phyloP scores from a whole-genome alignment of 805 yeast genomes.

The Suhomyces sp. region DNA sequence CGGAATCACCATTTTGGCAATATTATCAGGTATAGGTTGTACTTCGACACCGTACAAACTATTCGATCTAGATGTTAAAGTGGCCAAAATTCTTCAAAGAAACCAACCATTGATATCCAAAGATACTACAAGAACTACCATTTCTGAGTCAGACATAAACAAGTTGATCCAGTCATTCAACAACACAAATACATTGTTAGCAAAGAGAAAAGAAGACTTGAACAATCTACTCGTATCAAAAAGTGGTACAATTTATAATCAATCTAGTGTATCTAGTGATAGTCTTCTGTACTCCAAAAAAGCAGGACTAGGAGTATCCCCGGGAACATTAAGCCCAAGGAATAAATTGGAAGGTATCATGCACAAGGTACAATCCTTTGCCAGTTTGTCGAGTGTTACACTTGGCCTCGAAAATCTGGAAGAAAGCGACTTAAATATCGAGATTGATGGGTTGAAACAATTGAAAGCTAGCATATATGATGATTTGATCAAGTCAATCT shows the following conservation, averaged over 20 bases:
- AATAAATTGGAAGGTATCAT: conserved; percentile 31
- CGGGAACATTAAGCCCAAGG: conserved; percentile 2
- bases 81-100: conserved; percentile 4
- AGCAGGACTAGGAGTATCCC: not conserved
- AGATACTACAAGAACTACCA: not conserved
- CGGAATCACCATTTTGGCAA: conserved; percentile 51
- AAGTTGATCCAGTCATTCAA: conserved; percentile 39
- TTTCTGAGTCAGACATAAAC: conserved; percentile 32
- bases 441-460: conserved; percentile 36
- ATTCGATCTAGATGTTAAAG: conserved; percentile 12
- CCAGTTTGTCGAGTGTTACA: conserved; percentile 24
- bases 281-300: conserved; percentile 9
- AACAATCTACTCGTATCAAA: conserved; percentile 14
- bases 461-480: conserved; percentile 30
- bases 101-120: conserved; percentile 9
- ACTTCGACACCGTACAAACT: conserved; percentile 43
- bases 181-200: conserved; percentile 36
- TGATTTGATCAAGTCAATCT: conserved; percentile 26
- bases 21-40: conserved; percentile 54
- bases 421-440: conserved; percentile 36
- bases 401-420: conserved; percentile 20
- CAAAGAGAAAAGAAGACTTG: conserved; percentile 34
- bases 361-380: conserved; percentile 42
- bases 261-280: conserved; percentile 13
- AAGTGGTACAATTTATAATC: conserved; percentile 30